Evolutionary conservation across 2,329 filamentous ascomycete genomes (phyloP).

Genomic region (Apiospora marii): DNA sequence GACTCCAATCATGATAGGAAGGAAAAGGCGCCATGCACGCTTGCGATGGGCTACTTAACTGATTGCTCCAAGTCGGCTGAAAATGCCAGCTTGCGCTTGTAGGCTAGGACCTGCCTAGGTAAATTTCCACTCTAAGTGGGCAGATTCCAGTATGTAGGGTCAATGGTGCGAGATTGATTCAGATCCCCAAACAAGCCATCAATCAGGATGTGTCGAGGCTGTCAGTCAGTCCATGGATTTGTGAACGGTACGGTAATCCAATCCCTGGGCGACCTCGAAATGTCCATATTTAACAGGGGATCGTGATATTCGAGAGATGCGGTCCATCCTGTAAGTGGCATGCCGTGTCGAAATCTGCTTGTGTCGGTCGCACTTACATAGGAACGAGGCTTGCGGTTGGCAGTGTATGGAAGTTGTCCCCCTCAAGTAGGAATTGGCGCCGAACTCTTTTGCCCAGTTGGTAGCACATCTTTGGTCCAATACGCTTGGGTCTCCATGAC

Average conservation of each 20-base stretch:
- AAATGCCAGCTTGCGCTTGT: constrained; percentile 8
- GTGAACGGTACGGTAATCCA: not conserved
- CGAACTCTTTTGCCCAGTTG: not conserved
- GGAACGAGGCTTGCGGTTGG: not conserved
- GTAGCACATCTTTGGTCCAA: not conserved
- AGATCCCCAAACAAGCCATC: constrained; percentile 1
- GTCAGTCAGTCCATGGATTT: not conserved
- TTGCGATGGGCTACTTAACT: not conserved
- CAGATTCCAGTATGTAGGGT: not conserved
- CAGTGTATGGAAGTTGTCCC: not conserved
- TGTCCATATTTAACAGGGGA: not conserved
- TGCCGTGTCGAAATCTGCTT: not conserved
- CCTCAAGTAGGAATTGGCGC: not conserved
- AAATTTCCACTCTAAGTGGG: not conserved
- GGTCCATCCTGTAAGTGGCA: not conserved
- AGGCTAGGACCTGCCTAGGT: not conserved
- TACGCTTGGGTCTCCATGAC: not conserved
- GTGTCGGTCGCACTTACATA: not conserved
- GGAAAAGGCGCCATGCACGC: not conserved
- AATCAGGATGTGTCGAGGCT: not conserved
- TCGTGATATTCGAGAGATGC: not conserved
- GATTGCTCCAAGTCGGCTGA: not conserved
- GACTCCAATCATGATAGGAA: too few species aligned
- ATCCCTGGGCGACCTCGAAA: not conserved
- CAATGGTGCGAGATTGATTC: constrained; percentile 2